phyloP scores from a whole-genome alignment of 257 asterid species.

The Gentiana straminea region DNA sequence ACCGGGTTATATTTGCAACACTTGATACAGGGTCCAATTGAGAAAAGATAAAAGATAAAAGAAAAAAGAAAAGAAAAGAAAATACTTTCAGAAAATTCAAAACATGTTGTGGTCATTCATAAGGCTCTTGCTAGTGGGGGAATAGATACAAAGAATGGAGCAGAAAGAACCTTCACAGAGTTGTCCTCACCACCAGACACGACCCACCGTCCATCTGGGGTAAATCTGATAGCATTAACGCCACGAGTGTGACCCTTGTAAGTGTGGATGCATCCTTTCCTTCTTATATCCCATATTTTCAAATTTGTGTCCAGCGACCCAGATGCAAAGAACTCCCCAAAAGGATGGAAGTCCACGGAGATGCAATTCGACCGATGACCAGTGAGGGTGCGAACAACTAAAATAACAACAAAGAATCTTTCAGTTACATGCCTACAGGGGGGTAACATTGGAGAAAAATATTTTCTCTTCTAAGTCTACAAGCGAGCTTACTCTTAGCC shows the following conservation, averaged over 20 bases:
- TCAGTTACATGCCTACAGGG: not conserved
- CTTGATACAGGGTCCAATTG: too few species aligned
- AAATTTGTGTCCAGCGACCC: constrained; percentile 96
- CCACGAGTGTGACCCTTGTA: constrained; percentile 99
- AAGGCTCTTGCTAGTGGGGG: not conserved
- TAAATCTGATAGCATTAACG: constrained; percentile 80
- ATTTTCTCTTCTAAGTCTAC: not conserved
- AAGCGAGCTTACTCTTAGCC: constrained; percentile 70
- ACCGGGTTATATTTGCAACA: too few species aligned
- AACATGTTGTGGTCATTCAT: too few species aligned
- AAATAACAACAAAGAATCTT: constrained; percentile 11
- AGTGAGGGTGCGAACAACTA: constrained; percentile 90
- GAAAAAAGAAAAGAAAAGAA: too few species aligned
- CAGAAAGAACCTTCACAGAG: constrained; percentile 67
- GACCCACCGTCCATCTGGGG: constrained; percentile 99
- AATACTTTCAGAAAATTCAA: too few species aligned
- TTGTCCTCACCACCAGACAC: constrained; percentile 99
- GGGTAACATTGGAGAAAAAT: constrained; percentile 3
- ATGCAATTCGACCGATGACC: constrained; percentile 98
- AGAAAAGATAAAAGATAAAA: too few species aligned
- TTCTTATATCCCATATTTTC: constrained; percentile 96
- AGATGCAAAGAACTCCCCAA: constrained; percentile 98
- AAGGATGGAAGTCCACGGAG: constrained; percentile 95
- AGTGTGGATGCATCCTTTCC: constrained; percentile 95
- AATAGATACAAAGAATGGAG: constrained; percentile 10